Evolutionary conservation across 257 asterid genomes (phyloP), one percentile per base, ranked within the genome.

Genomic region (Coffea eugenioides): DNA sequence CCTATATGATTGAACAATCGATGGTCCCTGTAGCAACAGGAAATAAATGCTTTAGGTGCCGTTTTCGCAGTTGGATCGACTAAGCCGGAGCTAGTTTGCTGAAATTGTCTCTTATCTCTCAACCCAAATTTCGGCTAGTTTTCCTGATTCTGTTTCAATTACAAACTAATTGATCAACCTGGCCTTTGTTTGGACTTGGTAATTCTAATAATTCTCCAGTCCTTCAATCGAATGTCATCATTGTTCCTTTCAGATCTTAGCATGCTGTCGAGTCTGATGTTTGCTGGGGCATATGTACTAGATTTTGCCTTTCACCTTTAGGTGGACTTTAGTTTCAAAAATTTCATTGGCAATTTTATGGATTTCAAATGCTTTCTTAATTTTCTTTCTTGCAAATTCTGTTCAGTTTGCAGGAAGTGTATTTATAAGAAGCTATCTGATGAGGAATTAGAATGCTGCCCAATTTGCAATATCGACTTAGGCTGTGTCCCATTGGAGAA

Each of bases 401-500:
- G 65, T 76, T 77, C 86, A 95, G 99, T 95, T 88, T 95, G 99
- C 91, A 88, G 96, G 91, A 92, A 84, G 85, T 95, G 99, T 88
- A 95, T 95, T 71, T 84, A 91, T 84, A 89, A 88, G 90, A 93
- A 93, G 90, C 91, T 95, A 36, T 82, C 90, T 34, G 97, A 92
- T 78, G 99, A 93, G 82, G 99, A 95, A 86, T 77, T 83, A 82
- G 97, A 92, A 78, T 85, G 93, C 88, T 95, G 99, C 82, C 99
- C 99, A 43, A 79, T 93, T 80, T 95, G 99, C 87, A 92, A 91
- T 76, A 93, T 87, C 75, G 93, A 92, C 82, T 85, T 95, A 84
- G 99, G 99, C 65, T 91, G 97, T 81, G 89, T 80, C 80, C 99
- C 99, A 25, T 71, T 90, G 86, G 99, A 95, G 84, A 95, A 95